phyloP scores from a whole-genome alignment of 2,329 filamentous ascomycete genomes.

The Talaromyces sp. region DNA sequence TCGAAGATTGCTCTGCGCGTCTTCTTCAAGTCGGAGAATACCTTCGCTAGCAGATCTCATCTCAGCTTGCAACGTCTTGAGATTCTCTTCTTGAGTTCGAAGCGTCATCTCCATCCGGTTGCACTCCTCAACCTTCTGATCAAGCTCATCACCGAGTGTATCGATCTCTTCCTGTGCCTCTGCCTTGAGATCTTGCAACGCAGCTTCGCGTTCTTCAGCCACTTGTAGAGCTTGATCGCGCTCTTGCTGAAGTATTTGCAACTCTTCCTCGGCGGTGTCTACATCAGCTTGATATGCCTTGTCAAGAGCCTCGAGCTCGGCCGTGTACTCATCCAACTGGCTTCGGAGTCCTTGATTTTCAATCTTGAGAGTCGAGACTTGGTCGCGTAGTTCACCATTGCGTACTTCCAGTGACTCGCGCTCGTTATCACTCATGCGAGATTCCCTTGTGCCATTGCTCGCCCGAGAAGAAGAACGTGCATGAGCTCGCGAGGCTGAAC shows the following conservation, averaged over 20 bases:
- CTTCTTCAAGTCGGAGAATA: conserved; percentile 82
- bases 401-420: conserved; percentile 83
- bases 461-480: conserved; percentile 70
- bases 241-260: conserved; percentile 74
- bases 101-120: conserved; percentile 68
- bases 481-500: conserved; percentile 83
- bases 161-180: conserved; percentile 60
- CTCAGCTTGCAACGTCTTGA: conserved; percentile 85
- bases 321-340: conserved; percentile 73
- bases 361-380: conserved; percentile 78
- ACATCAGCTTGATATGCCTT: conserved; percentile 75
- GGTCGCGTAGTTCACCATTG: conserved; percentile 78
- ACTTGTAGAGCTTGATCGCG: conserved; percentile 80
- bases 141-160: conserved; percentile 60
- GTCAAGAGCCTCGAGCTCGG: conserved; percentile 73
- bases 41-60: conserved; percentile 89
- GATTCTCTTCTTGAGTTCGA: conserved; percentile 76
- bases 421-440: conserved; percentile 67
- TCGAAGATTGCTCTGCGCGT: conserved; percentile 72
- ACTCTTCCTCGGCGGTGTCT: conserved; percentile 72
- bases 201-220: conserved; percentile 60
- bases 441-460: conserved; percentile 66
- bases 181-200: conserved; percentile 50
- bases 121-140: conserved; percentile 68
- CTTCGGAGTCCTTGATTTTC: conserved; percentile 85